Conservation (phyloP, 2,329 filamentous ascomycete genomes). For the Phyllosticta capitalensis region DNA sequence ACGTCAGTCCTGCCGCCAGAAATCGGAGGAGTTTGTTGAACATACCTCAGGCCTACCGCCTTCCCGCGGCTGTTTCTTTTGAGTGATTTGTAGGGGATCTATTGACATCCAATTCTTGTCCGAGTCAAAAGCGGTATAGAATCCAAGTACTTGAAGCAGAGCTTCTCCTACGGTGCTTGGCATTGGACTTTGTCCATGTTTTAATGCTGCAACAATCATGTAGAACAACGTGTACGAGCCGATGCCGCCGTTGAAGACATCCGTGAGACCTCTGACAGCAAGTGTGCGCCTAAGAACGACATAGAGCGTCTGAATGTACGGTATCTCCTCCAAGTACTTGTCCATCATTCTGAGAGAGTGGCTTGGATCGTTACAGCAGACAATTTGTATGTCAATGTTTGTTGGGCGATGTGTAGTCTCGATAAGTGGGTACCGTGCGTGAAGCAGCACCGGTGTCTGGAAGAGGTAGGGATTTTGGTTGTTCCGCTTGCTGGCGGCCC, state of each 20-base stretch:
- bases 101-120: constrained; percentile 39
- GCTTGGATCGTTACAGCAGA: constrained; percentile 34
- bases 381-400: constrained; percentile 44
- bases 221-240: constrained; percentile 47
- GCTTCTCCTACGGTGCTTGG: constrained; percentile 29
- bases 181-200: constrained; percentile 30
- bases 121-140: constrained; percentile 41
- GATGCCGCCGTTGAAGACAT: constrained; percentile 40
- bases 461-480: not conserved
- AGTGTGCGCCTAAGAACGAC: constrained; percentile 41
- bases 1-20: not conserved
- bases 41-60: not conserved
- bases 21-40: not conserved
- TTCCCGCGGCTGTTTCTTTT: constrained; percentile 19
- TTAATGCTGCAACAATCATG: constrained; percentile 47
- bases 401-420: constrained; percentile 35
- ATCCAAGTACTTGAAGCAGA: constrained; percentile 40
- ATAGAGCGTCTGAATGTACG: constrained; percentile 42
- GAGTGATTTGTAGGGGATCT: constrained; percentile 37
- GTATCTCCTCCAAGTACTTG: constrained; percentile 40
- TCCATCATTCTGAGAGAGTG: constrained; percentile 34
- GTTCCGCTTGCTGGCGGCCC: not conserved
- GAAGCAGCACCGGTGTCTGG: not conserved
- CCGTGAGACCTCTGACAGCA: constrained; percentile 40
- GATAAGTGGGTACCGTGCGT: constrained; percentile 33